phyloP scores from a whole-genome alignment of 108 stramenopile genomes.

The Thalassiosira profunda region DNA sequence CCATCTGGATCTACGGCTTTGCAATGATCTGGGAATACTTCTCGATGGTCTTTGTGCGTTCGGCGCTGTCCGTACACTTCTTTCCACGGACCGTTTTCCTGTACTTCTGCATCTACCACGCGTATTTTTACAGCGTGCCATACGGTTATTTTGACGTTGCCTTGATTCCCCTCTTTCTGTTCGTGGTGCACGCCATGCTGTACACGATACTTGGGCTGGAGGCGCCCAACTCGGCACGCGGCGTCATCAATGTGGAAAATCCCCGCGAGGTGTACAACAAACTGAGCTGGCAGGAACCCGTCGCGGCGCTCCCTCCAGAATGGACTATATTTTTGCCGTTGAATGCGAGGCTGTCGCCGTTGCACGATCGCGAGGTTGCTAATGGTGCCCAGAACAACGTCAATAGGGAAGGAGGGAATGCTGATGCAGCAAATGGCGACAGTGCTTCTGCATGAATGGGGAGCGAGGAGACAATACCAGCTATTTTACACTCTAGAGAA shows the following conservation, averaged over 20 bases:
- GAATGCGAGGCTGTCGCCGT: conserved; percentile 45
- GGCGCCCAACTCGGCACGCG: conserved; percentile 55
- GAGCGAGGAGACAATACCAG: too few species aligned
- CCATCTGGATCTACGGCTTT: conserved; percentile 64
- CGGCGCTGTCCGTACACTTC: conserved; percentile 48
- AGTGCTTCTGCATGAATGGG: too few species aligned
- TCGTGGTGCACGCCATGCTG: conserved; percentile 60
- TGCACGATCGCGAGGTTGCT: conserved; percentile 43
- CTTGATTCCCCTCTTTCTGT: conserved; percentile 46
- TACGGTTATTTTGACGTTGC: conserved; percentile 70
- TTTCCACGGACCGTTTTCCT: conserved; percentile 61
- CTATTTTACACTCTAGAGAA: too few species aligned
- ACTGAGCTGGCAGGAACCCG: conserved; percentile 70
- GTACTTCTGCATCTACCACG: conserved; percentile 65
- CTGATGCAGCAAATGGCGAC: too few species aligned
- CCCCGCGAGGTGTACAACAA: conserved; percentile 71
- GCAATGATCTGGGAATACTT: conserved; percentile 81
- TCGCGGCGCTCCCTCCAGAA: conserved; percentile 50
- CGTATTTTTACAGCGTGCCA: conserved; percentile 71
- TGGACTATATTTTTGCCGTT: conserved; percentile 75
- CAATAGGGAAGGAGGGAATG: too few species aligned
- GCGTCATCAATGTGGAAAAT: conserved; percentile 53
- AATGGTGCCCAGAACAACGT: background rate
- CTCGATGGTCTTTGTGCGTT: conserved; percentile 59
- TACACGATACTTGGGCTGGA: conserved; percentile 66